Conservation (phyloP, 169 alveolate genomes). For the Eimeria necatrix region DNA sequence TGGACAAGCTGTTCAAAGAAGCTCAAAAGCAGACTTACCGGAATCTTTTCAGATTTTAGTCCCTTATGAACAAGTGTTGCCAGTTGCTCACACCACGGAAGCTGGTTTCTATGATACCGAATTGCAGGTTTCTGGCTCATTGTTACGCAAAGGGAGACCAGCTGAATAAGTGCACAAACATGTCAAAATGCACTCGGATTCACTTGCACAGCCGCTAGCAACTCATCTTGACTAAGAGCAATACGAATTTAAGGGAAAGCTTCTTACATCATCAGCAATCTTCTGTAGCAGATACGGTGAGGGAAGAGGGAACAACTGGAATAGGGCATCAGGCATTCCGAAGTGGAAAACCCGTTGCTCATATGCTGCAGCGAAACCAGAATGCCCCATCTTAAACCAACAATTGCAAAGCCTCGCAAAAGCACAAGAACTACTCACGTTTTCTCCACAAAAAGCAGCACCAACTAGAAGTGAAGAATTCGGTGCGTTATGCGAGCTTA, state of each 20-base stretch:
- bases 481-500: neutral
- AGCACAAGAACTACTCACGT: neutral
- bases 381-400: too few species aligned
- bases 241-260: neutral
- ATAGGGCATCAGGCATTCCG: constrained; percentile 66
- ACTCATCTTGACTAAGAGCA: too few species aligned
- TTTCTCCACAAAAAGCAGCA: neutral
- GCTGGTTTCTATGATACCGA: constrained; percentile 75
- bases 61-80: constrained; percentile 69
- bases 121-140: constrained; percentile 77
- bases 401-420: neutral
- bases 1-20: neutral
- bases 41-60: constrained; percentile 2
- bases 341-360: constrained; percentile 81
- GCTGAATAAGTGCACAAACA: constrained; percentile 30
- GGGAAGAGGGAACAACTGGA: constrained; percentile 73
- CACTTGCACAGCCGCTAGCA: too few species aligned
- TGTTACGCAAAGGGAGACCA: constrained; percentile 74
- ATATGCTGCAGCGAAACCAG: constrained; percentile 60
- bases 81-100: constrained; percentile 58
- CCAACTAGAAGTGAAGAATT: neutral
- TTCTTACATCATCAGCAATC: constrained; percentile 71
- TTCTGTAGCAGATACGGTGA: constrained; percentile 54
- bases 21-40: constrained; percentile 35
- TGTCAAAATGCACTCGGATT: too few species aligned